These are phyloP conservation scores for Polytrichum commune DNA, from an alignment of 225 moss, liverwort and hornwort genomes.

Conservation along the genomic window DNA sequence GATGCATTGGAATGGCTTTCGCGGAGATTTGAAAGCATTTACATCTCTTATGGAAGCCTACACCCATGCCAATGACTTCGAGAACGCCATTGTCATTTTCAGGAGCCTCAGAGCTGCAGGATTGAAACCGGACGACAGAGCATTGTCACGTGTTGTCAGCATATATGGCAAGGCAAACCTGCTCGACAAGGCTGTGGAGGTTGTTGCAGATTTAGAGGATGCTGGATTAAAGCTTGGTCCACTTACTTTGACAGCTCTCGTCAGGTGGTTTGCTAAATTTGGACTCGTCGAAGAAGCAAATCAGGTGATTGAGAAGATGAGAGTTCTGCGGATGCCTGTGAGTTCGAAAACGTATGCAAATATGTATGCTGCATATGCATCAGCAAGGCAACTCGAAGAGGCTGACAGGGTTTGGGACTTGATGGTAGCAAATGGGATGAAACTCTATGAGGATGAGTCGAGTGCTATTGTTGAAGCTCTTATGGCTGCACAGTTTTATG, in stretches of 20 bases:
- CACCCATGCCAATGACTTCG: conserved; percentile 50
- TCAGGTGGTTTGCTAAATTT: conserved; percentile 60
- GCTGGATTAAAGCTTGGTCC: conserved; percentile 62
- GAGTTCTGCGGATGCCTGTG: conserved; percentile 19
- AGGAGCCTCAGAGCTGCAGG: conserved; percentile 52
- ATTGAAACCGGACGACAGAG: conserved; percentile 74
- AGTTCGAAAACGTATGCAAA: conserved; percentile 28
- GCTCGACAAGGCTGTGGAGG: conserved; percentile 53
- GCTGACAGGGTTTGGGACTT: conserved; percentile 29
- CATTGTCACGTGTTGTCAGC: conserved; percentile 55
- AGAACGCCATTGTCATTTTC: conserved; percentile 65
- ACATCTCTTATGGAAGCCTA: conserved; percentile 85
- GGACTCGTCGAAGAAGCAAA: conserved; percentile 72
- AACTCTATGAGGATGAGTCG: conserved; percentile 18
- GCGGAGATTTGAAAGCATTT: conserved; percentile 57
- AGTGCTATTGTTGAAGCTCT: conserved; percentile 32
- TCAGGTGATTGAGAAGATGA: conserved; percentile 47
- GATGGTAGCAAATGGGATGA: conserved; percentile 29
- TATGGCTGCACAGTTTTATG: conserved; percentile 16
- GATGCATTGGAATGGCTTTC: conserved; percentile 72
- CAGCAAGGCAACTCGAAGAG: conserved; percentile 24
- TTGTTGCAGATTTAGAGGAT: conserved; percentile 63
- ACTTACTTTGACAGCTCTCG: conserved; percentile 48
- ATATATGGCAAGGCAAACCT: conserved; percentile 64
- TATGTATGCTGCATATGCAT: conserved; percentile 46